phyloP scores from a whole-genome alignment of 768 basidiomycete species.

The Myochromella boudieri region DNA sequence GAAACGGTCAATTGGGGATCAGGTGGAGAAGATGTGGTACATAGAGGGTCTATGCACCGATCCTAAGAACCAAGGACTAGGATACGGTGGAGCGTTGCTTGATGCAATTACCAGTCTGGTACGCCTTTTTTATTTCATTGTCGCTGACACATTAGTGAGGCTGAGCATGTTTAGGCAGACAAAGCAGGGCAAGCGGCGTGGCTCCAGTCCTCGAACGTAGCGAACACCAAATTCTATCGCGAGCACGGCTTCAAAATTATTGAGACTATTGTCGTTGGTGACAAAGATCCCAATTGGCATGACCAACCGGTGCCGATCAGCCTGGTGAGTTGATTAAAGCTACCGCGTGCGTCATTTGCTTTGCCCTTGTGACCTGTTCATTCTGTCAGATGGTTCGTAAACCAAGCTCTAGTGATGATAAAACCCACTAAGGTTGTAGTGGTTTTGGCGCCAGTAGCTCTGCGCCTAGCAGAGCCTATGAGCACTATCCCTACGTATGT shows the following conservation, averaged over 20 bases:
- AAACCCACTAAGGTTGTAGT: too few relatives aligned
- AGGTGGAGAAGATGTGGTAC: conserved; percentile 29
- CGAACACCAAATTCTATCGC: conserved; percentile 23
- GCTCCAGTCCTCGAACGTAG: conserved; percentile 26
- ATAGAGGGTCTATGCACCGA: conserved; percentile 29
- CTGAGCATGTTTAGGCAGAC: conserved; percentile 31
- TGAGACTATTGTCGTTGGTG: conserved; percentile 24
- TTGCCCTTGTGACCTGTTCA: too few relatives aligned
- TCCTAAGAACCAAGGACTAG: conserved; percentile 24
- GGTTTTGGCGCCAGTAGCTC: too few relatives aligned
- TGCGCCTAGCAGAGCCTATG: too few relatives aligned
- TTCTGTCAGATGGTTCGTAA: conserved; percentile 17
- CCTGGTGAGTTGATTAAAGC: conserved; percentile 24
- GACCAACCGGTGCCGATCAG: conserved; percentile 25
- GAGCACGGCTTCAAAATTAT: conserved; percentile 24
- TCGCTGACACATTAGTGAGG: background rate
- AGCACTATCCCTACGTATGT: too few relatives aligned
- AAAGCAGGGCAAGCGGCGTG: conserved; percentile 22
- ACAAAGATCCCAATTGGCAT: conserved; percentile 30
- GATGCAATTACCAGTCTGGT: conserved; percentile 24
- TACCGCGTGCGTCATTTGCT: background rate
- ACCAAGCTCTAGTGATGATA: too few relatives aligned
- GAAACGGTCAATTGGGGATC: conserved; percentile 21
- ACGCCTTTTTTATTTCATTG: background rate
- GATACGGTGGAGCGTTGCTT: conserved; percentile 30